Evolutionary conservation across 768 basidiomycete genomes (phyloP), one percentile per base, ranked within the genome.

Genomic region (Naganishia vishniacii): DNA sequence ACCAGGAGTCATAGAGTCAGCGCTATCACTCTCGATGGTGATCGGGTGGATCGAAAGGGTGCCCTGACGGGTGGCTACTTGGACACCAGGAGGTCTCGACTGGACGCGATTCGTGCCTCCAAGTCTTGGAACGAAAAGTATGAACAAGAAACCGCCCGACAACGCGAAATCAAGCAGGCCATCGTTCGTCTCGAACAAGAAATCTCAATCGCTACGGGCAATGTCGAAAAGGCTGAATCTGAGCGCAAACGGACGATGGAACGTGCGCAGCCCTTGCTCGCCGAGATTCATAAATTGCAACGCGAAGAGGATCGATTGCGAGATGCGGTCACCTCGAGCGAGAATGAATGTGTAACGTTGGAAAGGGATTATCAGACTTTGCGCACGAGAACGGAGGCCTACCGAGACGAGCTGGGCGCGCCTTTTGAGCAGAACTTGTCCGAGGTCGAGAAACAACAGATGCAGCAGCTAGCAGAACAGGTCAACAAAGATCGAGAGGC

Each of bases 11-110:
- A 98, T 73, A 86, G 86, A 1, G 87, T 98, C 74, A 97, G 94
- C 78, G 92, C 91, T 23, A 98, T 98, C 77, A 99, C 95, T 1
- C 83, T 95, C 41, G 93, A 94, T 69, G 95, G 95, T 51, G 95
- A 99, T 81, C 91, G 91, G 73, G 92, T 94, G 59, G 95, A 99
- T 75, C 84, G 92, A 58, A 97, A 94, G 75, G 95, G 95, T 67
- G 86, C 93, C 1, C 79, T 99, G 49, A 98, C 93, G 0, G 95
- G 95, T 62, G 95, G 95, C 0, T 99, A 89, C 78, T 89, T 97
- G 75, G 95, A 98, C 75, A 81, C 91, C 26, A 85, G 89, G 12
- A 82, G 89, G 48, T 93, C 91, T 9, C 84, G 95, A 15, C 85
- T 98, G 60, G 93, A 97, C 70, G 88, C 84, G 0, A 87, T 94